Evolutionary conservation across 305 asterid species (phyloP).

Genomic region (Fraxinus ornus): DNA sequence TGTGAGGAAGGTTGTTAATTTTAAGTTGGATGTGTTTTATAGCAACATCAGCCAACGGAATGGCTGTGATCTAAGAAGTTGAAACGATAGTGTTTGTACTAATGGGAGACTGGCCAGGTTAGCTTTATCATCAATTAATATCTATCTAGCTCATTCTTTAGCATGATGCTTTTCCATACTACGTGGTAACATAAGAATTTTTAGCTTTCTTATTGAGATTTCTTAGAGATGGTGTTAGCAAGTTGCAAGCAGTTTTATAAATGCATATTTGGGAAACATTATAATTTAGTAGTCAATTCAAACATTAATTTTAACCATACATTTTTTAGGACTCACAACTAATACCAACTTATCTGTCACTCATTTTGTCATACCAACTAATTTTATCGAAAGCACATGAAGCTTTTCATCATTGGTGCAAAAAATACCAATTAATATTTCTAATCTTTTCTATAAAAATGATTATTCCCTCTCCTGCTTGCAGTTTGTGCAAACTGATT

Average conservation of each 20-base stretch:
- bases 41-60: neutral
- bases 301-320: neutral
- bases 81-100: neutral
- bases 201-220: neutral
- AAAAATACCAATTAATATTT: neutral
- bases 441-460: neutral
- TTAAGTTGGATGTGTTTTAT: neutral
- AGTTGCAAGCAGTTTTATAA: neutral
- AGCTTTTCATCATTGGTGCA: neutral
- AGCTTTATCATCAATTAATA: neutral
- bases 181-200: neutral
- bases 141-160: neutral
- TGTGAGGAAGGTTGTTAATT: neutral
- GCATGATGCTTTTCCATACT: neutral
- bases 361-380: neutral
- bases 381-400: neutral
- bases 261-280: neutral
- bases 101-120: neutral
- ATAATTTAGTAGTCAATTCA: too few relatives aligned
- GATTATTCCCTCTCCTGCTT: slow-evolving; percentile 22
- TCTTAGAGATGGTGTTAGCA: neutral
- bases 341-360: neutral
- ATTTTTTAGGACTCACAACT: neutral
- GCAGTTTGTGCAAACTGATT: slow-evolving; percentile 86
- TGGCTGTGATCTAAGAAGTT: neutral